A percentile compares a stretch with the other conserved stretches of the same genome.
phyloP scores from a whole-genome alignment of 257 asterid species.

The Nicotiana undulata region DNA sequence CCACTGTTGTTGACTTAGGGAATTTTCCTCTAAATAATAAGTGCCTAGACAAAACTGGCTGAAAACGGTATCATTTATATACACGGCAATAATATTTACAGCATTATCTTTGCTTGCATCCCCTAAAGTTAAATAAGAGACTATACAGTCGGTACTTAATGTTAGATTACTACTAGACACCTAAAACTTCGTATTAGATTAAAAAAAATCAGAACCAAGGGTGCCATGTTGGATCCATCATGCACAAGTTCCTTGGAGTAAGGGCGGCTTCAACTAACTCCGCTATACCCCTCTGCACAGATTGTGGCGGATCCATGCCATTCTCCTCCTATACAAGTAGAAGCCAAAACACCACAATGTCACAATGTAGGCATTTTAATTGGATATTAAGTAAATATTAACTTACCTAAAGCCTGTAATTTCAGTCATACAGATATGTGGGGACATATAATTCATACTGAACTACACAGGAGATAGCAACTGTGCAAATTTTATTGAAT shows the following conservation, averaged over 20 bases:
- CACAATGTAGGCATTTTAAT: neutral
- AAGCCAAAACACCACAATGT: neutral
- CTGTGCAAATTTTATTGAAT: neutral
- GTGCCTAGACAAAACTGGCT: neutral
- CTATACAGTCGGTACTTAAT: neutral
- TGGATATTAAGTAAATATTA: neutral
- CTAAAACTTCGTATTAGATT: neutral
- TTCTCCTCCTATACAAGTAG: constrained; percentile 59
- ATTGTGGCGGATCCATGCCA: constrained; percentile 85
- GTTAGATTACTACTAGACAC: neutral
- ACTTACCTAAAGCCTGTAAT: neutral
- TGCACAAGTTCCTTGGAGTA: constrained; percentile 88
- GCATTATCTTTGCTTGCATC: neutral
- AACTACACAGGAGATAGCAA: neutral
- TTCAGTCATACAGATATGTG: neutral
- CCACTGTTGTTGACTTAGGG: neutral
- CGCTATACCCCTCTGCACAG: constrained; percentile 92
- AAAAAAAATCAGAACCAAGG: constrained; percentile 63
- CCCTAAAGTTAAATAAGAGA: neutral
- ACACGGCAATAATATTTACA: neutral
- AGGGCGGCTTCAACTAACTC: constrained; percentile 95
- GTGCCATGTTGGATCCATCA: constrained; percentile 99
- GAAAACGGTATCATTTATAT: neutral
- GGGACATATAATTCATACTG: neutral
- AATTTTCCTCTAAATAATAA: neutral